These are phyloP conservation scores for Arxiozyma slooffiae DNA, from an alignment of 1,139 yeast species.

Conservation along the genomic window DNA sequence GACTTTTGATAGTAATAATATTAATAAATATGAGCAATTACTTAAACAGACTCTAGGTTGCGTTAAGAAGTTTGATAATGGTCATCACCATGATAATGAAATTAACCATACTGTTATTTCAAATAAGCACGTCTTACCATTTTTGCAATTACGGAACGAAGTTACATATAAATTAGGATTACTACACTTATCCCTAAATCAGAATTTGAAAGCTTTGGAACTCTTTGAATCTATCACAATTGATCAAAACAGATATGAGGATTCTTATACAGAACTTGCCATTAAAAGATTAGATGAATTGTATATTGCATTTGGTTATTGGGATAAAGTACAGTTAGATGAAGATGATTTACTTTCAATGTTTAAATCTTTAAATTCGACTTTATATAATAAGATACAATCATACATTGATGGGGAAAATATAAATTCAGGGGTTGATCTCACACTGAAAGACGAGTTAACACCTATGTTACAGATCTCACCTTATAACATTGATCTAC, in stretches of 20 bases:
- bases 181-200: slow-evolving; percentile 22
- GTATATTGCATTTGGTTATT: slow-evolving; percentile 24
- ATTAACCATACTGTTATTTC: background rate
- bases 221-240: slow-evolving; percentile 14
- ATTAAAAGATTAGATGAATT: slow-evolving; percentile 17
- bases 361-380: slow-evolving; percentile 9
- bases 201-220: slow-evolving; percentile 20
- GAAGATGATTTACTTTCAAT: slow-evolving; percentile 7
- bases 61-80: background rate
- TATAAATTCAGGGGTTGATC: background rate
- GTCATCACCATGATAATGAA: background rate
- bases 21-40: background rate
- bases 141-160: slow-evolving; percentile 9
- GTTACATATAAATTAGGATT: slow-evolving; percentile 23
- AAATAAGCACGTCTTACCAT: background rate
- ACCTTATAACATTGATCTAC: slow-evolving; percentile 12
- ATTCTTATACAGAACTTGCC: slow-evolving; percentile 18
- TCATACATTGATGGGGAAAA: background rate
- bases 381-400: slow-evolving; percentile 6
- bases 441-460: slow-evolving; percentile 11
- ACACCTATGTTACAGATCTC: slow-evolving; percentile 15
- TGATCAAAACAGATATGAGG: slow-evolving; percentile 7
- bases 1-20: background rate
- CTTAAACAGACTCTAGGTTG: background rate
- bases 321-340: slow-evolving; percentile 16